A percentile compares a stretch with the other conserved stretches of the same genome.
Conservation (phyloP, 257 asterid species). For the Datura wrightii region DNA sequence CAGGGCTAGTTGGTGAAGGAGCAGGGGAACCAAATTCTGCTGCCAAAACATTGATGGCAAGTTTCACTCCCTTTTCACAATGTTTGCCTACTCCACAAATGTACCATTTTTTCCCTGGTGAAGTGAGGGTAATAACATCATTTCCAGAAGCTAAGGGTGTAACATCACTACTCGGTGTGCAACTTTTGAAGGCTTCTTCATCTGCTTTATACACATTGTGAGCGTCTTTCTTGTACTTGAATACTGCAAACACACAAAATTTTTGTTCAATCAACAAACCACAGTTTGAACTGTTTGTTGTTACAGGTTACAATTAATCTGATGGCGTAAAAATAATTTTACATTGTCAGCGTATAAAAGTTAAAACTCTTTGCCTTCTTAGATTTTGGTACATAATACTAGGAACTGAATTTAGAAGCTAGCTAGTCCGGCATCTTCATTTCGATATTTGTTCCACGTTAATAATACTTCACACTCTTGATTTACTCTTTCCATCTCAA, state of each 20-base stretch:
- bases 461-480: too few relatives aligned
- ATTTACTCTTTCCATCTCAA: too few relatives aligned
- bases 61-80: conserved; percentile 43
- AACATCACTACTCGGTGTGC: conserved; percentile 20
- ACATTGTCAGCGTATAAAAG: too few relatives aligned
- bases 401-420: too few relatives aligned
- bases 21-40: conserved; percentile 31
- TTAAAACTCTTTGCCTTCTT: too few relatives aligned
- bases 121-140: conserved; percentile 36
- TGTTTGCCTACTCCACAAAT: conserved; percentile 45
- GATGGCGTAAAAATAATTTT: not conserved
- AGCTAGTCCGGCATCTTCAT: too few relatives aligned
- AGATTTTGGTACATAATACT: too few relatives aligned
- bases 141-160: conserved; percentile 34
- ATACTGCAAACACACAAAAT: conserved; percentile 37
- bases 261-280: not conserved
- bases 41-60: conserved; percentile 39
- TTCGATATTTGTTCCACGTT: too few relatives aligned
- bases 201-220: conserved; percentile 47
- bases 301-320: not conserved
- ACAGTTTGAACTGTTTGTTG: not conserved
- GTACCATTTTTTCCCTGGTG: conserved; percentile 53
- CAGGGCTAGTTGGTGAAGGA: conserved; percentile 28
- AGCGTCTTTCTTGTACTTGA: conserved; percentile 45
- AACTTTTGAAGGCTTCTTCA: conserved; percentile 38